Percentiles rank a stretch among this genome's conserved stretches.
phyloP scores from a whole-genome alignment of 805 yeast genomes.

The Pichia exigua region DNA sequence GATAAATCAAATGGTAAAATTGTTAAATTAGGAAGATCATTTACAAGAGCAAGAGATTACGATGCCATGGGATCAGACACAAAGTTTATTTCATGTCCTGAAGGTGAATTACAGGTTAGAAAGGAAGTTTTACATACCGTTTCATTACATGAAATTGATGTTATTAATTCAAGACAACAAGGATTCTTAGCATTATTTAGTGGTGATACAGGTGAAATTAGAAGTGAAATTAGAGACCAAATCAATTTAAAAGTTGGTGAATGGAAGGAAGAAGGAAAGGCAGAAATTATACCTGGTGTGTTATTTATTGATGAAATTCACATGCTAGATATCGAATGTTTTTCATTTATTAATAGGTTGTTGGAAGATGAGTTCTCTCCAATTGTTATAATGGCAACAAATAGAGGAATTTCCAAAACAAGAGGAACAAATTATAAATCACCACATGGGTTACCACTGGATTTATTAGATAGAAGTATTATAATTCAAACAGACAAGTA shows the following conservation, averaged over 20 bases:
- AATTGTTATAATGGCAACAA: conserved; percentile 90
- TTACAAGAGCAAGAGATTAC: conserved; percentile 96
- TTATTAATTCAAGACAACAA: conserved; percentile 91
- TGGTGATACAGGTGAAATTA: conserved; percentile 94
- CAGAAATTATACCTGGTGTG: conserved; percentile 97
- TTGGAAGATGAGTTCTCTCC: conserved; percentile 90
- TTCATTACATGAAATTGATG: conserved; percentile 91
- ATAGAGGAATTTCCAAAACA: conserved; percentile 86
- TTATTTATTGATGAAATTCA: conserved; percentile 96
- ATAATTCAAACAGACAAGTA: conserved; percentile 93
- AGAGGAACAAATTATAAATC: conserved; percentile 86
- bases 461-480: conserved; percentile 81
- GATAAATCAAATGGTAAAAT: conserved; percentile 98
- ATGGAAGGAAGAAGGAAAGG: conserved; percentile 96
- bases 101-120: conserved; percentile 97
- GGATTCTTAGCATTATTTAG: conserved; percentile 41
- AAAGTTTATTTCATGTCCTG: conserved; percentile 88
- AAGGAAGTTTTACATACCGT: conserved; percentile 98
- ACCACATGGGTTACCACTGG: conserved; percentile 97
- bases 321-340: conserved; percentile 96
- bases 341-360: conserved; percentile 90
- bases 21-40: conserved; percentile 95
- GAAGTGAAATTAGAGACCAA: conserved; percentile 73
- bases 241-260: conserved; percentile 68
- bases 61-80: conserved; percentile 95